Conservation (phyloP, 83 land plant genomes). For the Isoetes engelmannii region DNA sequence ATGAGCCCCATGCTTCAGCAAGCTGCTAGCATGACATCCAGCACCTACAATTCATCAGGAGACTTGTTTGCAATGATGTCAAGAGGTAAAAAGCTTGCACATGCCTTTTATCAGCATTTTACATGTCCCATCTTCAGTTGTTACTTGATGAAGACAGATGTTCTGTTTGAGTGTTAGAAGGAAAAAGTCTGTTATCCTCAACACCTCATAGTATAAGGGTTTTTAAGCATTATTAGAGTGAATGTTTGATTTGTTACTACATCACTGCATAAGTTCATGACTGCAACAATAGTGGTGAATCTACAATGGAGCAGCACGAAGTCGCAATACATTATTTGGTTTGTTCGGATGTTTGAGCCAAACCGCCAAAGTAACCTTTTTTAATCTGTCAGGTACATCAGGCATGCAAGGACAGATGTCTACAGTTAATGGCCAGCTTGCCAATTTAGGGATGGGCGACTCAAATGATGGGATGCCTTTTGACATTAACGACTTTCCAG, state of each 20-base stretch:
- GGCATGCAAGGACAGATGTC: conserved; percentile 22
- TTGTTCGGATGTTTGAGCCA: no score
- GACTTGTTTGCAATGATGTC: conserved; percentile 10
- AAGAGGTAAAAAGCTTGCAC: background rate
- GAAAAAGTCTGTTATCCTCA: no score
- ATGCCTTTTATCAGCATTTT: no score
- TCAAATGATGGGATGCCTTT: conserved; percentile 36
- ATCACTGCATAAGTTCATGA: no score
- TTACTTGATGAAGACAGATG: no score
- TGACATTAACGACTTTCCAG: conserved; percentile 46
- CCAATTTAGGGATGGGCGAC: conserved; percentile 23
- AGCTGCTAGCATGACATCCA: conserved; percentile 26
- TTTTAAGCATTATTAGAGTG: no score
- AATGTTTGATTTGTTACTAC: no score
- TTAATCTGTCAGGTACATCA: background rate
- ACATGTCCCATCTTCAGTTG: no score
- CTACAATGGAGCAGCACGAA: background rate
- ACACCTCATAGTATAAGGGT: no score
- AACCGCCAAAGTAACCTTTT: background rate
- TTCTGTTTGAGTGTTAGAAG: no score
- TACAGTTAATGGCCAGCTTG: conserved; percentile 34
- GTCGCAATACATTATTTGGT: no score
- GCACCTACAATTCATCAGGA: background rate
- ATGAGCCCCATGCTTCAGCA: conserved; percentile 67
- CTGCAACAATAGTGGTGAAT: no score